Base-by-base conservation (phyloP, 108 stramenopile species). In the Asterionellopsis glacialis region DNA sequence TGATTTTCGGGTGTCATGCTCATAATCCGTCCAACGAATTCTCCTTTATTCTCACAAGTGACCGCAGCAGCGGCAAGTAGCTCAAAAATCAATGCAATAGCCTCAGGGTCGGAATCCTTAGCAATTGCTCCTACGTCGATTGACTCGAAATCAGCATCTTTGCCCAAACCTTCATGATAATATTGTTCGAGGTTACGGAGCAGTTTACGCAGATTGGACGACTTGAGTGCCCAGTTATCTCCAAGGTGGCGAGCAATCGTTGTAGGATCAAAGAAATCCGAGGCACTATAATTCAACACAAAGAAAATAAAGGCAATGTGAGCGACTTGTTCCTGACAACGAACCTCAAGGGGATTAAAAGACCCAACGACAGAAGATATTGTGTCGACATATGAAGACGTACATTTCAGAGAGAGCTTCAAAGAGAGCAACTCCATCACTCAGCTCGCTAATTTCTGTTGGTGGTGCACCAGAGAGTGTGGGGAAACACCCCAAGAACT, bases 361-460 rank as follows among this genome's bases (percentile, higher is more conserved):
- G 38, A 41, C 26, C 16, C 14, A 19, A 19, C 16, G 33, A 55
- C 9, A 9, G 55, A 48, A 39, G 21, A 41, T 24, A 52, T 15
- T 22, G 51, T 15, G 22, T 25, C 4, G 2, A 9, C 22, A 5
- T 10, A 54, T 1, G 11, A 54, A 2, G 1, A 81, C 91, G 77
- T 66, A 93, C 91, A 93, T 87, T 71, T 93, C 91, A 0, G 88
- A 89, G 13, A 93, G 72, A 25, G 80, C 91, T 61, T 93, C 88
- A 68, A 93, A 87, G 51, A 93, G 58, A 26, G 74, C 80, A 11
- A 93, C 84, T 52, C 91, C 91, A 55, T 93, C 91, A 41, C 77
- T 77, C 28, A 93, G 61, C 42, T 85, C 87, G 10, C 68, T 28
- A 41, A 89, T 65, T 15, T 60, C 43, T 10, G 66, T 71, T 9